These are phyloP conservation scores for Catunica adiposa DNA, from an alignment of 2,329 filamentous ascomycete species.

Conservation along the genomic window DNA sequence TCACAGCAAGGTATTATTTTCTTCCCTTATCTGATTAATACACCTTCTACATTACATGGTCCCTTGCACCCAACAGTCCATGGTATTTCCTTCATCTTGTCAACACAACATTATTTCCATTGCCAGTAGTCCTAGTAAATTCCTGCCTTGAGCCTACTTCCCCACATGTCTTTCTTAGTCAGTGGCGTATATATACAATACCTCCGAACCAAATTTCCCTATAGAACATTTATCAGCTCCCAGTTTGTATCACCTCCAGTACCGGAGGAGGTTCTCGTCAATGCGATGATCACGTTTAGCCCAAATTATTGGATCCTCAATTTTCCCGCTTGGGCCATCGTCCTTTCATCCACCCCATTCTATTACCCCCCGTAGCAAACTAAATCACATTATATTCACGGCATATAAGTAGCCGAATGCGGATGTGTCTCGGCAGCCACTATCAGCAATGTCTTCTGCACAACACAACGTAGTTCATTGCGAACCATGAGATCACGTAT, in stretches of 20 bases:
- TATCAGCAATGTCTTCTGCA: not conserved
- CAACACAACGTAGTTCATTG: too few relatives aligned
- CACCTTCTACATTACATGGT: too few relatives aligned
- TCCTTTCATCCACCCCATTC: not conserved
- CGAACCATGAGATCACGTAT: too few relatives aligned
- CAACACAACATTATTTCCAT: too few relatives aligned
- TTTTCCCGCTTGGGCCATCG: not conserved
- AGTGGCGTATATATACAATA: not conserved
- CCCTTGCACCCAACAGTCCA: too few relatives aligned
- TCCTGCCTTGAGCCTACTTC: not conserved
- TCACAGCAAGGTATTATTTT: too few relatives aligned
- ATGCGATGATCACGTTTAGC: not conserved
- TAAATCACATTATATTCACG: not conserved
- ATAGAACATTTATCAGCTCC: not conserved
- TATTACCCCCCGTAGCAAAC: not conserved
- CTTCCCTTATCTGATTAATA: too few relatives aligned
- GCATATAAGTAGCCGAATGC: not conserved
- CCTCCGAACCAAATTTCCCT: too few relatives aligned
- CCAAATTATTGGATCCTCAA: not conserved
- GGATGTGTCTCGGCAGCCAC: not conserved
- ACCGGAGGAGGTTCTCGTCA: not conserved
- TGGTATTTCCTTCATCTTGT: too few relatives aligned
- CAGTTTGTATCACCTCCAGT: not conserved
- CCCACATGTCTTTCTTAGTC: not conserved
- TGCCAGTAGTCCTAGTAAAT: too few relatives aligned